A percentile compares a stretch with the other conserved stretches of the same genome.
Conservation (phyloP, 1,284 basidiomycete genomes). For the Apiotrichum brassicae region DNA sequence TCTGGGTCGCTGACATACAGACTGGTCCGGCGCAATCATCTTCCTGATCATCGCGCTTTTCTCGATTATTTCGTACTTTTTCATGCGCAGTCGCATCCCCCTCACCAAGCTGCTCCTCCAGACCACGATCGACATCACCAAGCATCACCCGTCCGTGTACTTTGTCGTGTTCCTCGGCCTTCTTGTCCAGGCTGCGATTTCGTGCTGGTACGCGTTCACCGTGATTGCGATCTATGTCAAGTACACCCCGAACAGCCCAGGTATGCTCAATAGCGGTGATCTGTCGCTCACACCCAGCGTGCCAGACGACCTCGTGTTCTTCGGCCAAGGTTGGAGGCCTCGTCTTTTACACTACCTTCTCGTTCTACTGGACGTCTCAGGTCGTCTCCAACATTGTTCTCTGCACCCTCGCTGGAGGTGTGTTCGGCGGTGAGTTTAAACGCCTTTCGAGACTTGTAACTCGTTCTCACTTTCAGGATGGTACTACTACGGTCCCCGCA, state of each 20-base stretch:
- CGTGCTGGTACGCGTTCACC: slow-evolving; percentile 52
- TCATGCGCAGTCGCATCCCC: slow-evolving; percentile 56
- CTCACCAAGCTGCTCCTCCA: slow-evolving; percentile 70
- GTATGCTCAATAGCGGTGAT: slow-evolving; percentile 44
- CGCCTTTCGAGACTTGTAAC: no score
- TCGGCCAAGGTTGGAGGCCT: slow-evolving; percentile 59
- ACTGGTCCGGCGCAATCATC: slow-evolving; percentile 56
- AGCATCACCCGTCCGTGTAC: slow-evolving; percentile 74
- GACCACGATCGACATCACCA: slow-evolving; percentile 69
- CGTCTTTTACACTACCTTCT: slow-evolving; percentile 70
- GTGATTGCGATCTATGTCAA: slow-evolving; percentile 57
- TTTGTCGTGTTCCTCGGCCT: slow-evolving; percentile 67
- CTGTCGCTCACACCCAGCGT: slow-evolving; percentile 1
- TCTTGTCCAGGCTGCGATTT: slow-evolving; percentile 62
- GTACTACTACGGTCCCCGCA: slow-evolving; percentile 45
- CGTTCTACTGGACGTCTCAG: slow-evolving; percentile 70
- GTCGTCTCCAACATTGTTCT: slow-evolving; percentile 72
- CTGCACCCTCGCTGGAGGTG: slow-evolving; percentile 70
- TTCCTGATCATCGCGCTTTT: slow-evolving; percentile 65
- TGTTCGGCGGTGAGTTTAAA: slow-evolving; percentile 53
- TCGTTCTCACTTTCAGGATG: slow-evolving; percentile 22
- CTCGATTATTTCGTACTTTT: slow-evolving; percentile 64
- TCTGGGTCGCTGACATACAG: slow-evolving; percentile 16
- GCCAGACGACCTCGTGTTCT: slow-evolving; percentile 51
- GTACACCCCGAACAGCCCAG: slow-evolving; percentile 67